phyloP scores from a whole-genome alignment of 345 rosid genomes.

The Populus deltoides region DNA sequence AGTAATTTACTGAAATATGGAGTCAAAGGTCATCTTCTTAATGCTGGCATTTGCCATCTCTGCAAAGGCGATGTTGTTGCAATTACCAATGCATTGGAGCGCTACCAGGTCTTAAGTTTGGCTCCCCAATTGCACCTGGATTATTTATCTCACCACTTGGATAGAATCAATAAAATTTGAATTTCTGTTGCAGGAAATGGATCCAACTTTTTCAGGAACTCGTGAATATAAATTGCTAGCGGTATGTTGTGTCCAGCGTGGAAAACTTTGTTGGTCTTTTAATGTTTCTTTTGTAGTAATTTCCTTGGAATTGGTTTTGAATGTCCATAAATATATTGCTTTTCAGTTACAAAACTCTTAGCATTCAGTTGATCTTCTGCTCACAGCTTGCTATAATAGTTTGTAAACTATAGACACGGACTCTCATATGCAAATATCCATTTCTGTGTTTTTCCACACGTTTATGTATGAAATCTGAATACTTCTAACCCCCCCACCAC shows the following conservation, averaged over 20 bases:
- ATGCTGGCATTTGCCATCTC: constrained; percentile 94
- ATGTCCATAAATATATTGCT: background rate
- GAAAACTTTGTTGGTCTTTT: background rate
- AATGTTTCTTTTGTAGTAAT: background rate
- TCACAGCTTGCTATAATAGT: background rate
- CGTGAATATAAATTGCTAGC: constrained; percentile 71
- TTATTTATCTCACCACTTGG: background rate
- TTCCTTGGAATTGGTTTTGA: background rate
- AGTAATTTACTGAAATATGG: constrained; percentile 91
- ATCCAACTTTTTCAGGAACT: constrained; percentile 95
- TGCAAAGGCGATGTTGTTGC: constrained; percentile 91
- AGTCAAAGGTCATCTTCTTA: constrained; percentile 96
- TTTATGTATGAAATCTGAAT: background rate
- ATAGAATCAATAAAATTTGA: constrained; percentile 4
- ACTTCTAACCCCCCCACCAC: no score
- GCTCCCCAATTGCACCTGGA: constrained; percentile 9
- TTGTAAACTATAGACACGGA: background rate
- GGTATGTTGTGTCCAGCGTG: constrained; percentile 35
- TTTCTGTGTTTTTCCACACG: background rate
- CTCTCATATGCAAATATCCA: background rate
- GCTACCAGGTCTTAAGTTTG: constrained; percentile 64
- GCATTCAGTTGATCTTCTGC: background rate
- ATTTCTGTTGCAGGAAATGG: constrained; percentile 65
- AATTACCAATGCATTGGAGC: constrained; percentile 82
- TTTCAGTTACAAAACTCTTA: background rate